Evolutionary conservation across 73 alveolate species (phyloP), one percentile per base, ranked within the genome.

Genomic region (Breviolum minutum): DNA sequence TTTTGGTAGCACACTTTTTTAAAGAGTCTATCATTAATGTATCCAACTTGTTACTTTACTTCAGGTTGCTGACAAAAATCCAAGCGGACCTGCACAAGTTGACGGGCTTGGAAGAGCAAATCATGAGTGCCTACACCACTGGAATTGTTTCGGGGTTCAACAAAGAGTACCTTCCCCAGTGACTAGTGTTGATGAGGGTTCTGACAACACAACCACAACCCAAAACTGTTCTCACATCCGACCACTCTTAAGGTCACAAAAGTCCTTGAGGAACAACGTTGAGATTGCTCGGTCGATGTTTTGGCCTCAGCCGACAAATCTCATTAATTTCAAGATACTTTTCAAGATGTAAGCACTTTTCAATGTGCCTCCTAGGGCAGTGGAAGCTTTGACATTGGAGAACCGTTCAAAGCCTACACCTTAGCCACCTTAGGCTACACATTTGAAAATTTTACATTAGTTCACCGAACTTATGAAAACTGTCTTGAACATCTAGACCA

Each of bases 321-420:
- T n/a, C n/a, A n/a, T n/a, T n/a, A n/a, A n/a, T n/a, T n/a, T n/a
- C n/a, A n/a, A n/a, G n/a, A n/a, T n/a, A n/a, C n/a, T n/a, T n/a
- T n/a, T n/a, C n/a, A n/a, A n/a, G n/a, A n/a, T n/a, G n/a, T n/a
- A n/a, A 7, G 7, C 5, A 61, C 16, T 6, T 22, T 17, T 7
- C 20, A 48, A 48, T 74, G 62, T n/a, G 22, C 20, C 84, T 22
- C n/a, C n/a, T n/a, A 74, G 84, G 87, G 87, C 87, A 4, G 87
- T 77, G 87, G 87, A 77, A 77, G 87, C 87, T 12, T 6, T 77
- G 66, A 77, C 87, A 7, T 11, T 77, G 87, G 87, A 77, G 64
- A 27, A 9, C 29, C 87, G 87, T 5, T 5, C 66, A 26, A 77
- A 27, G 84, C 62, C 29, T 17, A 61, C 20, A 7, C 84, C 16